Conservation (phyloP, 805 yeast genomes). For the Candida montana region DNA sequence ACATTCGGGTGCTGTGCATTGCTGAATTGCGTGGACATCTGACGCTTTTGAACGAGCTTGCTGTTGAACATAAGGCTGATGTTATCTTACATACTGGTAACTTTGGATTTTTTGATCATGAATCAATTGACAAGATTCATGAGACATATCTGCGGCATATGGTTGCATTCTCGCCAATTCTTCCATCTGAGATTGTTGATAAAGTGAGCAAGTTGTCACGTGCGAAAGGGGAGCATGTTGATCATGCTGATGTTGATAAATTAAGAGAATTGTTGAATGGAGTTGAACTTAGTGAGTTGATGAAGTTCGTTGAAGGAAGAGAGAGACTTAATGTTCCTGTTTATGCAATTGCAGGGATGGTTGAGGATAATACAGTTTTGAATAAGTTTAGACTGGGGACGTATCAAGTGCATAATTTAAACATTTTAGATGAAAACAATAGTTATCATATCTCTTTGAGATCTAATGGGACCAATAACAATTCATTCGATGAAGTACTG, state of each 20-base stretch:
- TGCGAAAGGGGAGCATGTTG: slow-evolving; percentile 37
- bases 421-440: slow-evolving; percentile 54
- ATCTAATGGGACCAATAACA: background rate
- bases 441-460: slow-evolving; percentile 33
- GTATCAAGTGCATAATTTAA: slow-evolving; percentile 50
- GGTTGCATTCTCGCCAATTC: slow-evolving; percentile 58
- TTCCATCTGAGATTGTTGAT: slow-evolving; percentile 43
- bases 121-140: slow-evolving; percentile 47
- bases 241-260: slow-evolving; percentile 27
- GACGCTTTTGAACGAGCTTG: slow-evolving; percentile 44
- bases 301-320: slow-evolving; percentile 41
- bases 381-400: slow-evolving; percentile 54
- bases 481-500: no score
- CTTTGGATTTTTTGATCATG: slow-evolving; percentile 68
- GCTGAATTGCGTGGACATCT: slow-evolving; percentile 57
- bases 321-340: slow-evolving; percentile 51
- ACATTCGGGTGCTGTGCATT: slow-evolving; percentile 39
- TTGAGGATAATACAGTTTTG: slow-evolving; percentile 66
- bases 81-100: slow-evolving; percentile 68
- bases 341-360: slow-evolving; percentile 71
- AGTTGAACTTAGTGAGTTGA: slow-evolving; percentile 46
- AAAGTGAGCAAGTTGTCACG: slow-evolving; percentile 49
- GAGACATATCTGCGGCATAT: slow-evolving; percentile 58
- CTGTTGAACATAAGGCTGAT: slow-evolving; percentile 40
- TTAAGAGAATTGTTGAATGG: slow-evolving; percentile 31